A percentile compares a stretch with the other conserved stretches of the same genome.
Evolutionary conservation across 2,329 filamentous ascomycete species (phyloP).

Genomic region (Pezicula carpinea): DNA sequence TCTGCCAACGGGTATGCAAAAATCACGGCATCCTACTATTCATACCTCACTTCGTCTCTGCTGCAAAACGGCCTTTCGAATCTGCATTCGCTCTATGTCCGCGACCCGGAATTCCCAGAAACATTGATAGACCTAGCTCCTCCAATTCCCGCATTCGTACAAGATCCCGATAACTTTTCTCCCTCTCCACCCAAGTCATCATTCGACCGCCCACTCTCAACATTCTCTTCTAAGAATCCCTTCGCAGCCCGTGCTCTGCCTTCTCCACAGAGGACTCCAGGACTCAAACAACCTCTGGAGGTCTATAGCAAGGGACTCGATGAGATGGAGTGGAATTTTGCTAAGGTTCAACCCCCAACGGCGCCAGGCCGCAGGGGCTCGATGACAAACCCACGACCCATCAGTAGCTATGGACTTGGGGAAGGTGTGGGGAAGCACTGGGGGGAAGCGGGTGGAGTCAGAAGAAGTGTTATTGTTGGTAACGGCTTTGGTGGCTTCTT

Average conservation of each 20-base stretch:
- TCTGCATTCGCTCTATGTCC: constrained; percentile 76
- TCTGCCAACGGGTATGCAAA: constrained; percentile 51
- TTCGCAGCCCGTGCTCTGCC: constrained; percentile 9
- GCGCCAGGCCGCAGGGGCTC: constrained; percentile 32
- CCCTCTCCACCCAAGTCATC: background rate
- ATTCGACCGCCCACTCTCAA: constrained; percentile 12
- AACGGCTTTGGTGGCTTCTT: constrained; percentile 65
- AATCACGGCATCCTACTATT: constrained; percentile 65
- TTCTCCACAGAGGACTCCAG: constrained; percentile 20
- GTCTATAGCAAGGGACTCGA: constrained; percentile 64
- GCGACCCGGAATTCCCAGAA: constrained; percentile 79
- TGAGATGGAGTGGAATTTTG: constrained; percentile 65
- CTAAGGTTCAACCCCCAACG: constrained; percentile 47
- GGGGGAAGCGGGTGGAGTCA: constrained; percentile 46
- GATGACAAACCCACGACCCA: constrained; percentile 33
- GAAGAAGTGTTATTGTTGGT: constrained; percentile 59
- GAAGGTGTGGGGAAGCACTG: constrained; percentile 34
- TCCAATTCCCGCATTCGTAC: constrained; percentile 49
- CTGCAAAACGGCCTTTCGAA: constrained; percentile 70
- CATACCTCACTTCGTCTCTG: constrained; percentile 80
- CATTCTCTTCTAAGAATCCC: constrained; percentile 10
- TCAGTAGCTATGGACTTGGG: constrained; percentile 38
- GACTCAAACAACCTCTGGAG: constrained; percentile 52
- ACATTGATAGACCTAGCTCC: constrained; percentile 65
- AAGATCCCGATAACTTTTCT: constrained; percentile 23